phyloP scores from a whole-genome alignment of 2,329 filamentous ascomycete species.

The Diaporthe citriasiana region DNA sequence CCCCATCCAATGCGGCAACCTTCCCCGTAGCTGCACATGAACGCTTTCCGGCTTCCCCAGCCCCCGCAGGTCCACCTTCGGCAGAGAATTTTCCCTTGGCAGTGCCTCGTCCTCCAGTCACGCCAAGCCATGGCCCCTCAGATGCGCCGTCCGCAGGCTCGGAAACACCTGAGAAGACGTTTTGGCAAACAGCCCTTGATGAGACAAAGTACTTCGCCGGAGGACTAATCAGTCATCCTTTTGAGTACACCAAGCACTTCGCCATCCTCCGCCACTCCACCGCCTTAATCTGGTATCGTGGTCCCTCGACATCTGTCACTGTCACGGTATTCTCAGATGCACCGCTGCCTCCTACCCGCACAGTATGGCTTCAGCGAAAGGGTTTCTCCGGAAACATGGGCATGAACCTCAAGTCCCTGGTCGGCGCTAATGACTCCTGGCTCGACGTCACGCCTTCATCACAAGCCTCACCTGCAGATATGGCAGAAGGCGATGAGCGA shows the following conservation, averaged over 20 bases:
- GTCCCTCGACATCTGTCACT: conserved; percentile 72
- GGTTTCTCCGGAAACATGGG: conserved; percentile 78
- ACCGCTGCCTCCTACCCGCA: conserved; percentile 69
- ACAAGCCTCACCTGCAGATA: conserved; percentile 60
- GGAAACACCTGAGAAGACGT: conserved; percentile 39
- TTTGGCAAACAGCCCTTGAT: conserved; percentile 64
- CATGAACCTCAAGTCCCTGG: conserved; percentile 74
- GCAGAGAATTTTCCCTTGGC: neutral
- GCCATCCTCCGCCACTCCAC: conserved; percentile 77
- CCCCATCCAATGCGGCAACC: conserved; percentile 2
- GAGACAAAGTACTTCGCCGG: conserved; percentile 77
- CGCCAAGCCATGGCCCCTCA: neutral
- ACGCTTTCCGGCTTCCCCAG: conserved; percentile 9
- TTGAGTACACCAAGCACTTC: conserved; percentile 75
- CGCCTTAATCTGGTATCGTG: conserved; percentile 75
- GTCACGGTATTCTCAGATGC: conserved; percentile 75
- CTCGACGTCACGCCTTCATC: conserved; percentile 75
- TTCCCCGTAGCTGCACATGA: conserved; percentile 6
- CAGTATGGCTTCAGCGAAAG: conserved; percentile 77
- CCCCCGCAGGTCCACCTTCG: neutral
- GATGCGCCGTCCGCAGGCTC: neutral
- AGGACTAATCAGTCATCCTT: conserved; percentile 73
- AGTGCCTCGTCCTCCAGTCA: conserved; percentile 1
- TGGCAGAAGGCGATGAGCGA: conserved; percentile 71
- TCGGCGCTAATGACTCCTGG: conserved; percentile 73